Conservation (phyloP, 2,329 filamentous ascomycete genomes). For the Cladobotryum mycophilum region DNA sequence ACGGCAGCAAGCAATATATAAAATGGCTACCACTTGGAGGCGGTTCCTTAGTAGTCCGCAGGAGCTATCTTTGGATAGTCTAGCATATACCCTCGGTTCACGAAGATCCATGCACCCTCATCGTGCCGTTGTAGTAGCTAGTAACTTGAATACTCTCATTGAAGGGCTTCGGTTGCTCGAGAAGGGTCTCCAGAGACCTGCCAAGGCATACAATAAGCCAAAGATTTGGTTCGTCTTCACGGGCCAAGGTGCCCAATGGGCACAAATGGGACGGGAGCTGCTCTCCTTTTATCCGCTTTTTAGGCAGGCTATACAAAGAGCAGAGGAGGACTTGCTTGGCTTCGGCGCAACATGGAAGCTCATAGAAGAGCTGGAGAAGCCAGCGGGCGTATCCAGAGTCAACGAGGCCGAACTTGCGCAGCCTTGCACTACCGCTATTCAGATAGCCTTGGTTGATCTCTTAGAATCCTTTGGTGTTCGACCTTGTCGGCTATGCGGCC, state of each 20-base stretch:
- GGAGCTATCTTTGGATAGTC: background rate
- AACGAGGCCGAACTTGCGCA: conserved; percentile 17
- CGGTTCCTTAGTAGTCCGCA: background rate
- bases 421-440: conserved; percentile 16
- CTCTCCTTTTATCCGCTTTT: conserved; percentile 2
- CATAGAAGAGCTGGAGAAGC: conserved; percentile 8
- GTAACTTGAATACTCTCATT: too few relatives aligned
- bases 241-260: conserved; percentile 30
- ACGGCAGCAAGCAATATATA: background rate
- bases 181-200: background rate
- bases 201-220: too few relatives aligned
- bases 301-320: background rate
- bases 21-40: background rate
- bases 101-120: background rate
- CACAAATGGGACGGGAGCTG: conserved; percentile 26
- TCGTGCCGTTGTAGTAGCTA: too few relatives aligned
- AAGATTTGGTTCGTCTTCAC: conserved; percentile 21
- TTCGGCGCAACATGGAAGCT: conserved; percentile 8
- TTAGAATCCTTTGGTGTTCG: conserved; percentile 10
- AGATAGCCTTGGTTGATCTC: conserved; percentile 18
- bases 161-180: background rate
- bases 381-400: conserved; percentile 12
- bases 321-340: background rate
- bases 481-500: conserved; percentile 17
- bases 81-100: background rate